Evolutionary conservation across 2,329 filamentous ascomycete genomes (phyloP).

Genomic region (Didymosphaeria variabile): DNA sequence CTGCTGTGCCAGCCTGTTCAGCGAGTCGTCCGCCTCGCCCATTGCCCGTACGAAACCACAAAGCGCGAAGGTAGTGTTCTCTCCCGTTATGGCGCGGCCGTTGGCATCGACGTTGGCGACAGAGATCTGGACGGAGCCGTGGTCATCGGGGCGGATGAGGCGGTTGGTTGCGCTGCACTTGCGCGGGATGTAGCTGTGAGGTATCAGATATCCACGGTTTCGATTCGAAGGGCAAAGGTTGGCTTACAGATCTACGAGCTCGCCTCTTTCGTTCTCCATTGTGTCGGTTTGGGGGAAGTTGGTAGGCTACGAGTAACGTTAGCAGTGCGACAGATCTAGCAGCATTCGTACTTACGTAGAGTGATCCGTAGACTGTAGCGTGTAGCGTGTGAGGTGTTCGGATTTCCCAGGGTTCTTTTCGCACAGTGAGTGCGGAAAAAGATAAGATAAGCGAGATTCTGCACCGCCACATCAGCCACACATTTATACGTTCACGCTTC

Average conservation of each 20-base stretch:
- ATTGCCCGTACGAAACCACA: slow-evolving; percentile 8
- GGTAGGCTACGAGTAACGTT: neutral
- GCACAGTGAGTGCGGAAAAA: slow-evolving; percentile 1
- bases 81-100: neutral
- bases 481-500: neutral
- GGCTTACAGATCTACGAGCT: slow-evolving; percentile 12
- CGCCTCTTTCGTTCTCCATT: slow-evolving; percentile 14
- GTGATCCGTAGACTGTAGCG: slow-evolving; percentile 1
- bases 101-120: slow-evolving; percentile 7
- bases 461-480: neutral
- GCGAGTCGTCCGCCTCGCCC: slow-evolving; percentile 12
- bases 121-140: slow-evolving; percentile 10
- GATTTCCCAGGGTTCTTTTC: neutral
- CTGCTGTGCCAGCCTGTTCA: slow-evolving; percentile 10
- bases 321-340: neutral
- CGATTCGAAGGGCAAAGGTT: neutral
- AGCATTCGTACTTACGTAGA: neutral
- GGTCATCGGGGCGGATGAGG: slow-evolving; percentile 7
- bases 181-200: slow-evolving; percentile 9
- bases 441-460: neutral
- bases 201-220: neutral
- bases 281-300: neutral
- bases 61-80: slow-evolving; percentile 3
- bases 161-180: slow-evolving; percentile 12
- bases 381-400: neutral